A percentile compares a stretch with the other conserved stretches of the same genome.
phyloP scores from a whole-genome alignment of 305 asterid species.

The Rubia tinctorum region DNA sequence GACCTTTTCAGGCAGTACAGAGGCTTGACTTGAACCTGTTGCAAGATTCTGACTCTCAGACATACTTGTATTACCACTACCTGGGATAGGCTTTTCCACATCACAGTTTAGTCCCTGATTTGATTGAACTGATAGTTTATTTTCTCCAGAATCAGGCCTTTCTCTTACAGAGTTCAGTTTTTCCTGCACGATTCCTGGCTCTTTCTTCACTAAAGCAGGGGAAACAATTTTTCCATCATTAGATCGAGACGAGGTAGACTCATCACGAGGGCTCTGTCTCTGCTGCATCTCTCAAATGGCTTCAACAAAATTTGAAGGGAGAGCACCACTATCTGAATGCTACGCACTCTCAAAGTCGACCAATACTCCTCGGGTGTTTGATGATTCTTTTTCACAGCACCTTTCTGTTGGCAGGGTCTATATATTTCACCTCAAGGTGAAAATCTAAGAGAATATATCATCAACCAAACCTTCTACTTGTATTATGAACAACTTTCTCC shows the following conservation, averaged over 20 bases:
- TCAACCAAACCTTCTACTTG: constrained; percentile 12
- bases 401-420: constrained; percentile 26
- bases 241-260: constrained; percentile 13
- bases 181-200: constrained; percentile 11
- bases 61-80: constrained; percentile 23
- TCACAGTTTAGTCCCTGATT: constrained; percentile 7
- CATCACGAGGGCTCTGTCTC: constrained; percentile 27
- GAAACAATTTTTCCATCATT: constrained; percentile 1
- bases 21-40: constrained; percentile 16
- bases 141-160: constrained; percentile 4
- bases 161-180: constrained; percentile 14
- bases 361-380: constrained; percentile 22
- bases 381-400: constrained; percentile 13
- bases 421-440: constrained; percentile 26
- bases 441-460: constrained; percentile 28
- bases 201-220: constrained; percentile 10
- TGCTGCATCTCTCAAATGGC: constrained; percentile 30
- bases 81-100: constrained; percentile 6
- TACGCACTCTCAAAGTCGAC: constrained; percentile 25
- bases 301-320: constrained; percentile 18
- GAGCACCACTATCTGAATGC: constrained; percentile 18
- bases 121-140: constrained; percentile 5
- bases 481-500: constrained; percentile 5
- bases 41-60: constrained; percentile 10
- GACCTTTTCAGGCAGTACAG: constrained; percentile 21